A percentile compares a stretch with the other conserved stretches of the same genome.
phyloP scores from a whole-genome alignment of 768 basidiomycete genomes.

The Vararia minispora region DNA sequence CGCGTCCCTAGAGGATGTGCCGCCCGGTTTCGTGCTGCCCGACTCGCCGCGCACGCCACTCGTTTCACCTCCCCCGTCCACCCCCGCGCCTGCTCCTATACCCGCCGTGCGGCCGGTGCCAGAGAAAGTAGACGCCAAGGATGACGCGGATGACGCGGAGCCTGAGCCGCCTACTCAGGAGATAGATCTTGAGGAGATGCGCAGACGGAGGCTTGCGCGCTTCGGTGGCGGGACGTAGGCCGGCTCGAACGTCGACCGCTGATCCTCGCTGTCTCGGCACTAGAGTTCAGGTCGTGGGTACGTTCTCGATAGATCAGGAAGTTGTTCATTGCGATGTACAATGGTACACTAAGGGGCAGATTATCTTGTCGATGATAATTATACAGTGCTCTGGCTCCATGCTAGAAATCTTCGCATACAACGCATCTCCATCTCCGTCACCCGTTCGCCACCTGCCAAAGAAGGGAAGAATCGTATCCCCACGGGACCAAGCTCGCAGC shows the following conservation, averaged over 20 bases:
- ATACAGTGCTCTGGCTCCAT: too few relatives aligned
- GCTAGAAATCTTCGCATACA: too few relatives aligned
- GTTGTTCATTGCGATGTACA: too few relatives aligned
- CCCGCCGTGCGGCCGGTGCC: not conserved
- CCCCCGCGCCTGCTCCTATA: constrained; percentile 1
- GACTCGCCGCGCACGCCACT: constrained; percentile 16
- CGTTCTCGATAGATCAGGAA: too few relatives aligned
- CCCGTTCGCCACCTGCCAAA: too few relatives aligned
- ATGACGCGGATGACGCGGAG: constrained; percentile 5
- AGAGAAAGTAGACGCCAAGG: not conserved
- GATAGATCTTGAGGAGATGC: constrained; percentile 21
- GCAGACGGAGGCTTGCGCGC: constrained; percentile 20
- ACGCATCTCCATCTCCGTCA: too few relatives aligned
- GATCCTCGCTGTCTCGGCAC: not conserved
- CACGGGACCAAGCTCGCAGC: too few relatives aligned
- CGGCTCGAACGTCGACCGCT: too few relatives aligned
- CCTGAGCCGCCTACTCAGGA: not conserved
- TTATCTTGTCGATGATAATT: too few relatives aligned
- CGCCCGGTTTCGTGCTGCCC: constrained; percentile 35
- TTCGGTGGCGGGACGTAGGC: constrained; percentile 16
- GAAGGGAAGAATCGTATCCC: too few relatives aligned
- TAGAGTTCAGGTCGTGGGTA: not conserved
- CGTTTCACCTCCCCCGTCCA: constrained; percentile 3
- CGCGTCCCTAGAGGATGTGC: constrained; percentile 64
- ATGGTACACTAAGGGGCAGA: too few relatives aligned